Percentiles rank a stretch among this genome's conserved stretches.
Conservation (phyloP, 1,139 yeast genomes). For the Lodderomyces oxycetoniae region DNA sequence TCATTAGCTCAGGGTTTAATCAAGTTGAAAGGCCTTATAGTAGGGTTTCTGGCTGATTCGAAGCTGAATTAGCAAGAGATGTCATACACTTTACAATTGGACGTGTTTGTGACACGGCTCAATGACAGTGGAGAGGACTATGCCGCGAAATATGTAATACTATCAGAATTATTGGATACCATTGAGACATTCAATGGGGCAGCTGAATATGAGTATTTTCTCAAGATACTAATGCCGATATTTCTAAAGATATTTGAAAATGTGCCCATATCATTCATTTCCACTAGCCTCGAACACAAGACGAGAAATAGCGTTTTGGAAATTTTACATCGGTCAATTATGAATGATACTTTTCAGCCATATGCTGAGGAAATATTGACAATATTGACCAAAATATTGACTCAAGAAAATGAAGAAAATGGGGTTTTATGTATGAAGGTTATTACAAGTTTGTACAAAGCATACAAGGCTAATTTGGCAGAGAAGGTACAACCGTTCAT, state of each 20-base stretch:
- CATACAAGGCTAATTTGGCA: conserved; percentile 64
- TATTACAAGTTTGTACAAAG: conserved; percentile 81
- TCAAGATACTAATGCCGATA: conserved; percentile 58
- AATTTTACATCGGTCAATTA: conserved; percentile 72
- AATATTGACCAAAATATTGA: conserved; percentile 56
- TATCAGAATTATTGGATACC: conserved; percentile 81
- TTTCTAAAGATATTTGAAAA: conserved; percentile 51
- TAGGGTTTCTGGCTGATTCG: too few relatives aligned
- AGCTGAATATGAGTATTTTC: conserved; percentile 69
- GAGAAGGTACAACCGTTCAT: conserved; percentile 80
- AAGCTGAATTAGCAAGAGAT: conserved; percentile 19
- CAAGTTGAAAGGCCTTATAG: too few relatives aligned
- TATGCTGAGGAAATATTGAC: conserved; percentile 61
- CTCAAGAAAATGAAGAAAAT: conserved; percentile 87
- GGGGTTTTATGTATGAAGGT: conserved; percentile 90
- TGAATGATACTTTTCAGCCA: conserved; percentile 78
- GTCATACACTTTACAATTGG: conserved; percentile 50
- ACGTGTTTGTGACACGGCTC: conserved; percentile 57
- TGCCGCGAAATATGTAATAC: conserved; percentile 56
- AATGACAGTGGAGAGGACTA: conserved; percentile 51
- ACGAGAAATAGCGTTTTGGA: conserved; percentile 73
- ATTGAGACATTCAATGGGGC: conserved; percentile 79
- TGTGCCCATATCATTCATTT: conserved; percentile 68
- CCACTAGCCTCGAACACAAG: conserved; percentile 64
- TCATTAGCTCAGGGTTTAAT: too few relatives aligned